Base-by-base conservation (phyloP, 2,329 filamentous ascomycete species). In the Cercospora sp. region DNA sequence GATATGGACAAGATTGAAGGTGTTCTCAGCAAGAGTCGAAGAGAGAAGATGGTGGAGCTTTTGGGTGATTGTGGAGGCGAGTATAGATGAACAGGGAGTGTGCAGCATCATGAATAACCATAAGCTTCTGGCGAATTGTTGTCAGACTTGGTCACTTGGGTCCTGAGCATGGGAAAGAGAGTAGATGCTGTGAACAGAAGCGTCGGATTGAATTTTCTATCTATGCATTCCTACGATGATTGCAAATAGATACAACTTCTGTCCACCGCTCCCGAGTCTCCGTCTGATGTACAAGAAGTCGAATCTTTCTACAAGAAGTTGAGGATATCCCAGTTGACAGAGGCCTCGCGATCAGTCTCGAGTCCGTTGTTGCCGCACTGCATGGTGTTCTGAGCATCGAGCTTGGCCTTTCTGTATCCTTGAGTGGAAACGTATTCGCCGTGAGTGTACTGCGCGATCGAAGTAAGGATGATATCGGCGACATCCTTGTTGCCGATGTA, bases 1-100 rank as follows among this genome's bases (percentile, higher is more conserved):
- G 81, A 84, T 61, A 67, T 72, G 62, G 61, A 18, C 1, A 60
- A 66, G 2, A 81, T 84, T n/a, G 70, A 79, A 61, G 53, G 20
- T 4, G 73, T 81, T 1, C 68, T 80, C 18, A 67, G 68, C 20
- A 72, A 65, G 66, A 79, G 75, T 66, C 73, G 70, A 28, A 74
- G 76, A 63, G 69, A 71, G 9, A 75, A 78, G 28, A 71, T 81
- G 28, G 79, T 81, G 45, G 72, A 75, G 9, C 73, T 73, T 1
- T 78, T 81, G 74, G 80, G 80, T 1, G 80, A 81, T 71, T 82
- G 80, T 73, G 80, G 80, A 8, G 76, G 77, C 1, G 80, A 81
- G 68, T 81, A 82, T 72, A 74, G 79, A 42, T 70, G 28, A n/a
- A 42, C 20, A 13, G n/a, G 8, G 0, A 0, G 13, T 48, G 42